These are phyloP conservation scores for Cyberlindnera petersonii DNA, from an alignment of 805 yeast species.

Conservation along the genomic window DNA sequence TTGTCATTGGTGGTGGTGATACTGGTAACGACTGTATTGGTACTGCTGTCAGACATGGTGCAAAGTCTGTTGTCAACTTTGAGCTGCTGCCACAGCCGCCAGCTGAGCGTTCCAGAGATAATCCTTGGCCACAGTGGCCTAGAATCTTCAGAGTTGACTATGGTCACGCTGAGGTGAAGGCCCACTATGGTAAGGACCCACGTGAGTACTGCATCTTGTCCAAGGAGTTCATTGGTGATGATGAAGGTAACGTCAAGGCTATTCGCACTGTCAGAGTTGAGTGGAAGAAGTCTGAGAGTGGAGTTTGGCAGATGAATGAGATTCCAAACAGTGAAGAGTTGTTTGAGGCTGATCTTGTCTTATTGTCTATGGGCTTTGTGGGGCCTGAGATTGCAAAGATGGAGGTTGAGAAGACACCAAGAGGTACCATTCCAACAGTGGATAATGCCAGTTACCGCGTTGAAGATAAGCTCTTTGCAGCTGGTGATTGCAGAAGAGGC, in stretches of 20 bases:
- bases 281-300: conserved; percentile 93
- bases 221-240: conserved; percentile 94
- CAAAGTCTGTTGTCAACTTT: conserved; percentile 88
- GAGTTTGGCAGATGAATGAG: conserved; percentile 99
- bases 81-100: conserved; percentile 95
- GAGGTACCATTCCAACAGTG: conserved; percentile 73
- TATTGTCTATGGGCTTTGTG: conserved; percentile 94
- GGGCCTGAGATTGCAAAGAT: conserved; percentile 90
- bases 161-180: conserved; percentile 93
- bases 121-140: conserved; percentile 99
- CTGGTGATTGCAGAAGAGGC: conserved; percentile 99
- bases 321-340: conserved; percentile 91
- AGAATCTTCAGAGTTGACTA: conserved; percentile 95
- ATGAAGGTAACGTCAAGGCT: conserved; percentile 90
- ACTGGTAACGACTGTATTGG: conserved; percentile 99
- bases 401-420: conserved; percentile 59
- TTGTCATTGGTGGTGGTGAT: conserved; percentile 99
- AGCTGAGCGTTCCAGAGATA: conserved; percentile 78
- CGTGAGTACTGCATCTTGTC: conserved; percentile 94
- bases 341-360: conserved; percentile 91
- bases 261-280: conserved; percentile 96
- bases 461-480: conserved; percentile 75
- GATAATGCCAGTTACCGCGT: conserved; percentile 65
- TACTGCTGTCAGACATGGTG: conserved; percentile 96
- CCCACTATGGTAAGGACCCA: conserved; percentile 95